A percentile compares a stretch with the other conserved stretches of the same genome.
Conservation (phyloP, 352 stramenopile species). For the Phytophthora sp. region DNA sequence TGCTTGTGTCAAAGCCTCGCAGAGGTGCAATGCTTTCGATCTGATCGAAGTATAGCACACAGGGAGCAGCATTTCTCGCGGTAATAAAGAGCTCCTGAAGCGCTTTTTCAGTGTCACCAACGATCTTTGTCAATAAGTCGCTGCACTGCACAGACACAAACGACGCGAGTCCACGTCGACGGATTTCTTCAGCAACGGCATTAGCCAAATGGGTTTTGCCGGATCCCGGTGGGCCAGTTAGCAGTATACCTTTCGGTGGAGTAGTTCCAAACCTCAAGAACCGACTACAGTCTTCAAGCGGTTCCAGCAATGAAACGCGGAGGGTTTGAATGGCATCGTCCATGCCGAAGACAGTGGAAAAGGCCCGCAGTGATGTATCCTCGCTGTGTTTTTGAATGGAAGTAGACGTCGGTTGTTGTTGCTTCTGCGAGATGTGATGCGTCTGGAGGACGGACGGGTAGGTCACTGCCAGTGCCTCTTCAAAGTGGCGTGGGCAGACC, state of each 20-base stretch:
- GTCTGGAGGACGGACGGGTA: constrained; percentile 97
- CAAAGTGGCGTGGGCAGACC: constrained; percentile 53
- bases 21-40: constrained; percentile 90
- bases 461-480: constrained; percentile 91
- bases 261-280: constrained; percentile 98
- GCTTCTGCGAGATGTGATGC: constrained; percentile 90
- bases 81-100: constrained; percentile 89
- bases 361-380: constrained; percentile 24
- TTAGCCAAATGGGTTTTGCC: constrained; percentile 97
- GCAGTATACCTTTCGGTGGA: constrained; percentile 96
- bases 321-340: constrained; percentile 97
- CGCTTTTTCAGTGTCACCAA: constrained; percentile 90
- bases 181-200: constrained; percentile 66
- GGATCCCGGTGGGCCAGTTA: constrained; percentile 98
- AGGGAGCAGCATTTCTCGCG: constrained; percentile 85
- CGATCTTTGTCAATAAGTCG: constrained; percentile 90
- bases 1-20: constrained; percentile 91
- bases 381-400: constrained; percentile 31
- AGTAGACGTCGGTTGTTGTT: constrained; percentile 41
- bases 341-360: constrained; percentile 95
- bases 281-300: constrained; percentile 94
- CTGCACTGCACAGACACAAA: constrained; percentile 91
- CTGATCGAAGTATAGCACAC: constrained; percentile 93
- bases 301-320: constrained; percentile 97
- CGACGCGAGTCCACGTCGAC: constrained; percentile 65